phyloP scores from a whole-genome alignment of 257 asterid species.

The Gentiana dahurica region DNA sequence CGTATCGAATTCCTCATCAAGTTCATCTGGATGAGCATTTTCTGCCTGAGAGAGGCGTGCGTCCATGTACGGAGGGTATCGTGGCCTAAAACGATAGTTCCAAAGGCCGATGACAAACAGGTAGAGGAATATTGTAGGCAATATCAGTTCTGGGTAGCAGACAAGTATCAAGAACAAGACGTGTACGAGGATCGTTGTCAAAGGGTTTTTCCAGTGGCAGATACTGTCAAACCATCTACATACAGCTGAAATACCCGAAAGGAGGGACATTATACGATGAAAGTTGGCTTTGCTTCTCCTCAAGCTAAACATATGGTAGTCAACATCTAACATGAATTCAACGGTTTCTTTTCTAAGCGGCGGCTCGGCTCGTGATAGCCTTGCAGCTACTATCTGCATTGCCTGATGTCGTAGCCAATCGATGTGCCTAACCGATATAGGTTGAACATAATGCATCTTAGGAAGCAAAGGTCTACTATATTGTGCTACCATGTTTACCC shows the following conservation, averaged over 20 bases:
- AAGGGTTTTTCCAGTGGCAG: slow-evolving; percentile 71
- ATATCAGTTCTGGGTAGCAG: slow-evolving; percentile 68
- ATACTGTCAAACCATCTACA: slow-evolving; percentile 54
- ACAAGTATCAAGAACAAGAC: slow-evolving; percentile 64
- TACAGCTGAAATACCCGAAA: slow-evolving; percentile 37
- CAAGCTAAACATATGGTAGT: slow-evolving; percentile 68
- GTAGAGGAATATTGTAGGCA: slow-evolving; percentile 84
- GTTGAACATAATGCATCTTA: slow-evolving; percentile 75
- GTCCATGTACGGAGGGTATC: slow-evolving; percentile 82
- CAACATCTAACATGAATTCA: slow-evolving; percentile 83
- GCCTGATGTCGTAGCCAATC: slow-evolving; percentile 87
- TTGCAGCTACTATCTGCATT: slow-evolving; percentile 46
- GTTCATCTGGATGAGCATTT: slow-evolving; percentile 49
- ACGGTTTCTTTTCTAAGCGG: slow-evolving; percentile 63
- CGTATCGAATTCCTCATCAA: slow-evolving; percentile 72
- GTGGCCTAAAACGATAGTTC: slow-evolving; percentile 70
- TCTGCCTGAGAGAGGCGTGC: slow-evolving; percentile 82
- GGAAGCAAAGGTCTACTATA: slow-evolving; percentile 91
- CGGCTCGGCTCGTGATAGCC: slow-evolving; percentile 74
- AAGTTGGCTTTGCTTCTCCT: slow-evolving; percentile 89
- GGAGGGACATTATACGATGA: slow-evolving; percentile 54
- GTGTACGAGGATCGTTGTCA: slow-evolving; percentile 71
- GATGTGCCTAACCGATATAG: slow-evolving; percentile 68
- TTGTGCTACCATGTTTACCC: slow-evolving; percentile 71
- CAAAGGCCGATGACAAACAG: slow-evolving; percentile 77